Percentiles rank a stretch among this genome's conserved stretches.
These are phyloP conservation scores for Singerocomus rubriflavus DNA, from an alignment of 1,284 basidiomycete species.

Conservation along the genomic window DNA sequence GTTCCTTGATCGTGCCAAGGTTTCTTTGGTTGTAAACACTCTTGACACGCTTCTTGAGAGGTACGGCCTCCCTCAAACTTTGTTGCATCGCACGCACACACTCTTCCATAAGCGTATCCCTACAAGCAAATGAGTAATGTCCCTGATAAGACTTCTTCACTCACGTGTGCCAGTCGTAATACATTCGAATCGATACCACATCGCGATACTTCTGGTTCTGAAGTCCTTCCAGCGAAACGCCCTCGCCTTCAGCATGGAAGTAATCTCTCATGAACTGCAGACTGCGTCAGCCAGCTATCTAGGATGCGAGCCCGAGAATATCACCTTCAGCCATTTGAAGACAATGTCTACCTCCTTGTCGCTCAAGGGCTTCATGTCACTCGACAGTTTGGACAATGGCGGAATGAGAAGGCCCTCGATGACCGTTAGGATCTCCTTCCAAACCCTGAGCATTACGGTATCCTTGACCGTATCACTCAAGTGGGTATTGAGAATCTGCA, in stretches of 20 bases:
- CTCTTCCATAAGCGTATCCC: slow-evolving; percentile 92
- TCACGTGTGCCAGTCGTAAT: slow-evolving; percentile 91
- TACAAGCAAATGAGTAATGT: slow-evolving; percentile 31
- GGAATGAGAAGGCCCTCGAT: slow-evolving; percentile 92
- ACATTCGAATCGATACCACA: slow-evolving; percentile 83
- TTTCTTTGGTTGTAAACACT: slow-evolving; percentile 88
- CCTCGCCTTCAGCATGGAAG: slow-evolving; percentile 93
- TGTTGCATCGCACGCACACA: slow-evolving; percentile 92
- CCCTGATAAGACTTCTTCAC: slow-evolving; percentile 29
- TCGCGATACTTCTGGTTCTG: slow-evolving; percentile 97
- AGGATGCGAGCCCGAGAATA: neutral
- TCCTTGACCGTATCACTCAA: slow-evolving; percentile 85
- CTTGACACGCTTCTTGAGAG: slow-evolving; percentile 87
- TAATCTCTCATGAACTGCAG: slow-evolving; percentile 87
- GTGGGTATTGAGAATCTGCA: slow-evolving; percentile 89
- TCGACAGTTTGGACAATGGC: slow-evolving; percentile 84
- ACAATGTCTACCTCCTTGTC: slow-evolving; percentile 98
- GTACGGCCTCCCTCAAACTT: slow-evolving; percentile 67
- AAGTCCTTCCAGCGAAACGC: slow-evolving; percentile 83
- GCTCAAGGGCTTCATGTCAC: slow-evolving; percentile 85
- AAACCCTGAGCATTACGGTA: slow-evolving; percentile 90
- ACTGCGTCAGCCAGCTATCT: slow-evolving; percentile 2
- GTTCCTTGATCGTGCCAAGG: slow-evolving; percentile 92
- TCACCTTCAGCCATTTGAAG: slow-evolving; percentile 94
- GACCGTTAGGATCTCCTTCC: slow-evolving; percentile 93